Percentiles rank a stretch among this genome's conserved stretches.
These are phyloP conservation scores for Macroventuria anomochaeta DNA, from an alignment of 2,329 filamentous ascomycete genomes.

Conservation along the genomic window DNA sequence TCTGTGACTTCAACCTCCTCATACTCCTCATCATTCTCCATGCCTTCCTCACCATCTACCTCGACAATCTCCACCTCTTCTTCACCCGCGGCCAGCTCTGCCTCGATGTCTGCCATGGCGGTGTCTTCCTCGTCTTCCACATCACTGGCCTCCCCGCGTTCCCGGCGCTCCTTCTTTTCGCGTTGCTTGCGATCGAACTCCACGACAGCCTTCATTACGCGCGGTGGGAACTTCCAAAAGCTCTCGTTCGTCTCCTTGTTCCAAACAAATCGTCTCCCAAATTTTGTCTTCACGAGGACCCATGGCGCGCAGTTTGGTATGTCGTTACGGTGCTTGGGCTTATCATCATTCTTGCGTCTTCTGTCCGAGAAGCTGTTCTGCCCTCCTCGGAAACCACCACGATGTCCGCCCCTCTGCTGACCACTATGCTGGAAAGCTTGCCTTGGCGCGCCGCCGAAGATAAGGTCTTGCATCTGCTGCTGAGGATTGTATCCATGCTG, in stretches of 20 bases:
- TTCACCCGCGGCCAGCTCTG: slow-evolving; percentile 39
- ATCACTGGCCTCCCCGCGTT: slow-evolving; percentile 55
- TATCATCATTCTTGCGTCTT: slow-evolving; percentile 74
- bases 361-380: slow-evolving; percentile 65
- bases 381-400: slow-evolving; percentile 50
- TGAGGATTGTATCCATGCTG: slow-evolving; percentile 50
- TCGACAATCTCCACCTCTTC: slow-evolving; percentile 42
- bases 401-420: slow-evolving; percentile 47
- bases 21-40: slow-evolving; percentile 72
- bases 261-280: slow-evolving; percentile 87
- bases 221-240: slow-evolving; percentile 92
- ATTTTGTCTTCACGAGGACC: slow-evolving; percentile 91
- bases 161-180: slow-evolving; percentile 63
- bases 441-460: slow-evolving; percentile 36
- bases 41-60: slow-evolving; percentile 48
- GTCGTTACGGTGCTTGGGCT: slow-evolving; percentile 76
- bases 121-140: slow-evolving; percentile 37
- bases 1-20: slow-evolving; percentile 79
- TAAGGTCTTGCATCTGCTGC: slow-evolving; percentile 60
- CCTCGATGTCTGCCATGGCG: slow-evolving; percentile 45
- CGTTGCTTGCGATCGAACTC: slow-evolving; percentile 76
- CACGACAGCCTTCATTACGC: slow-evolving; percentile 76
- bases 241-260: slow-evolving; percentile 86
- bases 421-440: slow-evolving; percentile 26
- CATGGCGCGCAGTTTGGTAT: slow-evolving; percentile 87